Evolutionary conservation across 75 land plant species (phyloP), one percentile per base, ranked within the genome.

Genomic region (Gnetum montanum): DNA sequence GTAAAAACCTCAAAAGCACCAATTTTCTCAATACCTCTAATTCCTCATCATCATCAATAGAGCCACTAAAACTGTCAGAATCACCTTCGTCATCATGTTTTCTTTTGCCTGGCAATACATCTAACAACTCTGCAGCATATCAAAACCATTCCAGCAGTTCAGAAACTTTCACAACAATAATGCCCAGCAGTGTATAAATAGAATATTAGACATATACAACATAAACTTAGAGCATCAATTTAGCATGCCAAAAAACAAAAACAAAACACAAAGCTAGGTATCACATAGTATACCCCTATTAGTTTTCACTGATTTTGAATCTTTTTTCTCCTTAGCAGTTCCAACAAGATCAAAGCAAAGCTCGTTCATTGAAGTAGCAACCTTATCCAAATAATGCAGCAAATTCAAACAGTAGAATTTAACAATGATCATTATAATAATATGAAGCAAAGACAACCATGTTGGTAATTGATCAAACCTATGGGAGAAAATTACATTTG

Each of bases 301-400:
- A 6, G 75, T 70, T 62, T 88, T 88, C 18, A 77, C 61, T 8
- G 72, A 62, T 31, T 43, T 75, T 6, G 90, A 68, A 46, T 84
- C 83, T 54, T 80, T 85, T 76, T 85, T 93, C 54, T 93, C 90
- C 54, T 82, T 89, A 36, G 75, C 33, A 25, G 75, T 59, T 19
- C 98, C 98, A 65, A 89, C 74, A 40, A 80, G 49, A 62, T 93
- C 98, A 71, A 66, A 77, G 53, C 98, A 93, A 0, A 93, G 71
- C 40, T 93, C 96, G 4, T 59, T 66, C 90, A 93, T 93, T 26
- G 98, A 82, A 25, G 64, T 78, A 15, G 82, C 72, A 24, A 93
- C 84, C 98, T 93, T 53, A 26, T 6, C 34, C 26, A 54, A 26
- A 33, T 16, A 12, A 67, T 3, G 20, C 10, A 11, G 24, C 31